These are phyloP conservation scores for Pseudodiploospora longispora DNA, from an alignment of 2,329 filamentous ascomycete species.

Conservation along the genomic window DNA sequence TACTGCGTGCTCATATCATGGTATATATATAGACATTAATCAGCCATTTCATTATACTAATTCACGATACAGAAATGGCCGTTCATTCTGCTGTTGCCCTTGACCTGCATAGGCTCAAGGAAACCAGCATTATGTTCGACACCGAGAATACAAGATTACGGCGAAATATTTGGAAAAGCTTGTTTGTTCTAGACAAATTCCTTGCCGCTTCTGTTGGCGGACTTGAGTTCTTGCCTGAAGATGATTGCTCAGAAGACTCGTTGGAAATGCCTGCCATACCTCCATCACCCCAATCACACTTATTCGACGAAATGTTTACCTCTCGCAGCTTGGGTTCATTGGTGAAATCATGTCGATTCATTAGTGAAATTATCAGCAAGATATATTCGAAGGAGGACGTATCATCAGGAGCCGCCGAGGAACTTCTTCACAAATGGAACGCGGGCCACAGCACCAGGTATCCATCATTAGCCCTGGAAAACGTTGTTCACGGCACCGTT, in stretches of 20 bases:
- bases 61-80: conserved; percentile 44
- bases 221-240: conserved; percentile 52
- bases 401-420: conserved; percentile 47
- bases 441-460: conserved; percentile 26
- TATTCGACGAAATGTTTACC: conserved; percentile 3
- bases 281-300: neutral
- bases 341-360: conserved; percentile 48
- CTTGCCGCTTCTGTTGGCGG: conserved; percentile 55
- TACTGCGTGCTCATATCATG: conserved; percentile 53
- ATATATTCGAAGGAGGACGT: conserved; percentile 54
- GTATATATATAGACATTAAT: conserved; percentile 25
- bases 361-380: conserved; percentile 49
- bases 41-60: conserved; percentile 7
- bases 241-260: conserved; percentile 49
- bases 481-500: conserved; percentile 3
- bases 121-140: conserved; percentile 47
- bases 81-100: conserved; percentile 54
- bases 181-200: conserved; percentile 58
- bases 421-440: conserved; percentile 36
- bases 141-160: conserved; percentile 31
- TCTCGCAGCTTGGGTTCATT: conserved; percentile 41
- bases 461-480: conserved; percentile 38
- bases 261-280: conserved; percentile 16
- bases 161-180: conserved; percentile 54
- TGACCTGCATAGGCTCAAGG: conserved; percentile 50